A percentile compares a stretch with the other conserved stretches of the same genome.
These are phyloP conservation scores for Truncatella angustata DNA, from an alignment of 2,329 filamentous ascomycete species.

Conservation along the genomic window DNA sequence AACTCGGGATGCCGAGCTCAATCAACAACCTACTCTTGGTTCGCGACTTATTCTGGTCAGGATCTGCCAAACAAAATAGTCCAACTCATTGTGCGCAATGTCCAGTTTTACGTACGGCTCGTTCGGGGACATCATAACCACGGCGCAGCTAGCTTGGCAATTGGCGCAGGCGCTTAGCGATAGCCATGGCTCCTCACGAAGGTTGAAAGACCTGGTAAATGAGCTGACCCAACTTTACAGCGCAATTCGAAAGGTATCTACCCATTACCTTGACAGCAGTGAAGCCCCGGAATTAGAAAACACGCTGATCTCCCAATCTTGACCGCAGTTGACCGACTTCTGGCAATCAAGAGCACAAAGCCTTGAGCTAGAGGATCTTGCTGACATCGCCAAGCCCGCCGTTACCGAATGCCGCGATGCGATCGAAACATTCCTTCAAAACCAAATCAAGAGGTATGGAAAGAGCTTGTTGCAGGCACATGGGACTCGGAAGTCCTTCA, in stretches of 20 bases:
- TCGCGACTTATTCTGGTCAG: too few relatives aligned
- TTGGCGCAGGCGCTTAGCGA: conserved; percentile 5
- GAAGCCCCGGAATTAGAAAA: neutral
- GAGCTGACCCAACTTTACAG: neutral
- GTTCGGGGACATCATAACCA: conserved; percentile 1
- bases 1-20: too few relatives aligned
- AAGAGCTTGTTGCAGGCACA: neutral
- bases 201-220: neutral
- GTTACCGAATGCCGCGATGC: neutral
- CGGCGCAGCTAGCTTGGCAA: conserved; percentile 6
- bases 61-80: too few relatives aligned
- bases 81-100: neutral
- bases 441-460: neutral
- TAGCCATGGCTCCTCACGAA: neutral
- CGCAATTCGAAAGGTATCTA: neutral
- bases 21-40: too few relatives aligned
- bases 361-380: neutral
- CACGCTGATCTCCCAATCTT: neutral
- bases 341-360: neutral
- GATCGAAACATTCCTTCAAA: neutral
- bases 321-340: neutral
- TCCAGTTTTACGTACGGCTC: conserved; percentile 2
- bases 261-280: neutral
- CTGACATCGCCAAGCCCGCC: neutral
- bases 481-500: neutral